phyloP scores from a whole-genome alignment of 2,329 filamentous ascomycete genomes.

The Trichoderma asperellum region DNA sequence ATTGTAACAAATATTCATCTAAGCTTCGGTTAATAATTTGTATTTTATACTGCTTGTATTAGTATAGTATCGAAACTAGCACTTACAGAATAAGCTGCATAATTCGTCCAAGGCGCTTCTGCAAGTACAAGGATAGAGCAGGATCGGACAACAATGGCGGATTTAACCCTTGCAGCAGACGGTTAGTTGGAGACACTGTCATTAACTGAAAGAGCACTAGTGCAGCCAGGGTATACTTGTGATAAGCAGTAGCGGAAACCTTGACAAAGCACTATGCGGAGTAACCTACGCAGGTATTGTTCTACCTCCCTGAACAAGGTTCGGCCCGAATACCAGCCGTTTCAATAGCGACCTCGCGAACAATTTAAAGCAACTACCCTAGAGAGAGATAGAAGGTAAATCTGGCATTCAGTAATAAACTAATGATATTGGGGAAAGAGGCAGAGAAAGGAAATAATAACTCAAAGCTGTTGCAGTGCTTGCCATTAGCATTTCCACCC shows the following conservation, averaged over 20 bases:
- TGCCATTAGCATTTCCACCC: neutral
- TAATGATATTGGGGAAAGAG: neutral
- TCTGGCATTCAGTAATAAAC: neutral
- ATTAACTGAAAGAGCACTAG: neutral
- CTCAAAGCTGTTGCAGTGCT: neutral
- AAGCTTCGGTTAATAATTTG: neutral
- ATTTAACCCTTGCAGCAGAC: neutral
- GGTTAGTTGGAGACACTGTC: neutral
- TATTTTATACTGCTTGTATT: neutral
- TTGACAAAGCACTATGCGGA: neutral
- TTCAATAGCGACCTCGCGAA: neutral
- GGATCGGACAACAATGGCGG: neutral
- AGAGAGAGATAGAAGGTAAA: neutral
- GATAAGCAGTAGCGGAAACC: neutral
- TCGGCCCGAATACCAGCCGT: neutral
- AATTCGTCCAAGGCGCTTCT: neutral
- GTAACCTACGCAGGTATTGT: too few species aligned
- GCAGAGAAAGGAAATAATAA: neutral
- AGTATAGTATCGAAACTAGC: neutral
- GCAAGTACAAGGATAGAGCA: neutral
- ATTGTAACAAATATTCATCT: too few species aligned
- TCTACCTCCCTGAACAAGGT: neutral
- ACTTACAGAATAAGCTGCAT: neutral
- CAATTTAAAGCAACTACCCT: neutral
- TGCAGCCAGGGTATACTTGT: neutral